A percentile compares a stretch with the other conserved stretches of the same genome.
Evolutionary conservation across 2,329 filamentous ascomycete genomes (phyloP).

Genomic region (Cryphonectria nitschkei): DNA sequence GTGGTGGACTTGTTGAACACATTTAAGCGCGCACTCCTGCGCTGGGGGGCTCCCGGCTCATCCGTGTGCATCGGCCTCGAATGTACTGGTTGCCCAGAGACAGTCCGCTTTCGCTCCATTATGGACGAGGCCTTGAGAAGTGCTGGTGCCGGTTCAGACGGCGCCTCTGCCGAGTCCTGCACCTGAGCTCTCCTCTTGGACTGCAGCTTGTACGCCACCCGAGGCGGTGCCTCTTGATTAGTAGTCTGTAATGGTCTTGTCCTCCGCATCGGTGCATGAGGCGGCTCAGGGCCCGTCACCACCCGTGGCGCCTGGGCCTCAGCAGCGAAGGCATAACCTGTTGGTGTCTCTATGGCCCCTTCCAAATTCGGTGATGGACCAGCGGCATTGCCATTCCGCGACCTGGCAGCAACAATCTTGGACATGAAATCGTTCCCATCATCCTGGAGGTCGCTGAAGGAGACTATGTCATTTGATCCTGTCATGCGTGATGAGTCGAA

Average conservation of each 20-base stretch:
- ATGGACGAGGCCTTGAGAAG: slow-evolving; percentile 48
- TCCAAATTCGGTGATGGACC: slow-evolving; percentile 51
- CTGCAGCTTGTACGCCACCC: slow-evolving; percentile 62
- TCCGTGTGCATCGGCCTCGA: slow-evolving; percentile 55
- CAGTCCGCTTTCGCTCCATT: slow-evolving; percentile 80
- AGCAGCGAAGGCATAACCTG: slow-evolving; percentile 47
- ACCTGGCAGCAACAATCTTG: slow-evolving; percentile 56
- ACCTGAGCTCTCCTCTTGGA: slow-evolving; percentile 46
- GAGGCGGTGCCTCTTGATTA: slow-evolving; percentile 65
- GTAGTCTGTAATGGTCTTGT: slow-evolving; percentile 57
- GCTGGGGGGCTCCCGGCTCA: slow-evolving; percentile 65
- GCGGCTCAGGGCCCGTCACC: slow-evolving; percentile 46
- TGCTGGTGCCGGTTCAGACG: slow-evolving; percentile 46
- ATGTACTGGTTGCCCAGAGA: slow-evolving; percentile 78
- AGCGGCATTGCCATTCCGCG: slow-evolving; percentile 46
- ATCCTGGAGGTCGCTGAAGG: slow-evolving; percentile 45
- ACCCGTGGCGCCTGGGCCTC: slow-evolving; percentile 42
- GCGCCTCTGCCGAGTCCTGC: slow-evolving; percentile 43
- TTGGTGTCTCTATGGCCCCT: slow-evolving; percentile 66
- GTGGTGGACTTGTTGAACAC: slow-evolving; percentile 69
- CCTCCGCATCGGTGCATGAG: slow-evolving; percentile 57
- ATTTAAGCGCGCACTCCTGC: slow-evolving; percentile 73
- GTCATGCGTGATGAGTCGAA: slow-evolving; percentile 52
- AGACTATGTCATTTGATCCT: slow-evolving; percentile 44
- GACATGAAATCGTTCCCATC: slow-evolving; percentile 60